Percentiles rank a stretch among this genome's conserved stretches.
Conservation (phyloP, 345 rosid species). For the Toxicodendron radicans region DNA sequence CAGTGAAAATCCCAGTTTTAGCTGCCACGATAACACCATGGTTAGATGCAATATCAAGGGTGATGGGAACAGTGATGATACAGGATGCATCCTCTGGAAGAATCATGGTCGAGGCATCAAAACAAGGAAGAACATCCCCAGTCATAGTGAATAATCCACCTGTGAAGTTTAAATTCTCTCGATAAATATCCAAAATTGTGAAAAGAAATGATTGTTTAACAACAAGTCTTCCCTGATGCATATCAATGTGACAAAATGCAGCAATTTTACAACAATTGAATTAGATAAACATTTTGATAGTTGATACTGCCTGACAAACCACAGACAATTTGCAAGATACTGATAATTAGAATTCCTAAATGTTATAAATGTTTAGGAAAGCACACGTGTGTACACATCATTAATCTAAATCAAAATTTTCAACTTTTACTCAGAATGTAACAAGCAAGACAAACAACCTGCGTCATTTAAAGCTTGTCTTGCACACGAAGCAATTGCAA, state of each 20-base stretch:
- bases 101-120: conserved; percentile 76
- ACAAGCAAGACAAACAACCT: conserved; percentile 43
- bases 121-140: conserved; percentile 98
- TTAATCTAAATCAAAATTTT: not conserved
- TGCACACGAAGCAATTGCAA: conserved; percentile 92
- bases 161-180: conserved; percentile 20
- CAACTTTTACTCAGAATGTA: conserved; percentile 5
- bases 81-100: conserved; percentile 82
- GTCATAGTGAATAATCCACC: conserved; percentile 96
- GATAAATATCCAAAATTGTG: not conserved
- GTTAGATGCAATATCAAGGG: conserved; percentile 93
- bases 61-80: conserved; percentile 88
- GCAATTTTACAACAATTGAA: not conserved
- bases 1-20: conserved; percentile 40
- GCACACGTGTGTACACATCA: not conserved
- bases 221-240: not conserved
- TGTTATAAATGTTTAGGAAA: not conserved
- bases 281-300: not conserved
- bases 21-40: conserved; percentile 93
- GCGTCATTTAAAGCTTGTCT: conserved; percentile 69
- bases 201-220: not conserved
- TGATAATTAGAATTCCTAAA: not conserved
- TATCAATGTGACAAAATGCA: not conserved
- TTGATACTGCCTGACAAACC: not conserved
- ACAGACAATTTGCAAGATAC: not conserved